phyloP scores from a whole-genome alignment of 331 rosid species.

The Phaseolus coccineus region DNA sequence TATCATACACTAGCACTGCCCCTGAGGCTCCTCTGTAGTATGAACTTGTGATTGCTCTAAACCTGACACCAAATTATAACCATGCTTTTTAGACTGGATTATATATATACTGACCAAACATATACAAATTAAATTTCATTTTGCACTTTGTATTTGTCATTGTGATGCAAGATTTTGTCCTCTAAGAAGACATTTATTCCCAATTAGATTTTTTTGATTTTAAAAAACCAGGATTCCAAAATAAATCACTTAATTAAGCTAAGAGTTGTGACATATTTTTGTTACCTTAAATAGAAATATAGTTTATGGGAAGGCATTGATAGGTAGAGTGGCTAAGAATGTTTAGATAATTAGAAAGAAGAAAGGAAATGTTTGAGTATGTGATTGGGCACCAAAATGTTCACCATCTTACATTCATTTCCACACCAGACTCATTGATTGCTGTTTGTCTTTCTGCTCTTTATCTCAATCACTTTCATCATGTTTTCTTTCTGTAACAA shows the following conservation, averaged over 20 bases:
- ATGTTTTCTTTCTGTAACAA: not conserved
- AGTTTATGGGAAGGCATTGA: not conserved
- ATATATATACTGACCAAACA: too few relatives aligned
- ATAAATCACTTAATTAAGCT: too few relatives aligned
- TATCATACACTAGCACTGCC: conserved; percentile 84
- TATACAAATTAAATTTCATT: too few relatives aligned
- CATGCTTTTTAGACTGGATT: not conserved
- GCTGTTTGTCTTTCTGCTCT: conserved; percentile 21
- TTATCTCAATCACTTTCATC: conserved; percentile 12
- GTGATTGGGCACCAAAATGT: conserved; percentile 41
- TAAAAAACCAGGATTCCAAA: too few relatives aligned
- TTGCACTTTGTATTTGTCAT: too few relatives aligned
- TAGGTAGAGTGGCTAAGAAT: not conserved
- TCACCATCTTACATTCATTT: conserved; percentile 27
- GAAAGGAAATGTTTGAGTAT: conserved; percentile 13
- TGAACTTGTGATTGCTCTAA: conserved; percentile 94
- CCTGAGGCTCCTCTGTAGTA: conserved; percentile 94
- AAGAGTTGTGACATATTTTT: too few relatives aligned
- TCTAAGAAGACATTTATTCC: too few relatives aligned
- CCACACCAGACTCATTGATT: conserved; percentile 36
- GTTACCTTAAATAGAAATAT: not conserved
- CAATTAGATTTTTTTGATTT: too few relatives aligned
- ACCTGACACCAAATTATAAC: conserved; percentile 54
- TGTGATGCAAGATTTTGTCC: too few relatives aligned
- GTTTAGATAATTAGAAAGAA: not conserved